Base-by-base conservation (phyloP, 1,284 basidiomycete species). In the Melanopsichium pennsylvanicum region DNA sequence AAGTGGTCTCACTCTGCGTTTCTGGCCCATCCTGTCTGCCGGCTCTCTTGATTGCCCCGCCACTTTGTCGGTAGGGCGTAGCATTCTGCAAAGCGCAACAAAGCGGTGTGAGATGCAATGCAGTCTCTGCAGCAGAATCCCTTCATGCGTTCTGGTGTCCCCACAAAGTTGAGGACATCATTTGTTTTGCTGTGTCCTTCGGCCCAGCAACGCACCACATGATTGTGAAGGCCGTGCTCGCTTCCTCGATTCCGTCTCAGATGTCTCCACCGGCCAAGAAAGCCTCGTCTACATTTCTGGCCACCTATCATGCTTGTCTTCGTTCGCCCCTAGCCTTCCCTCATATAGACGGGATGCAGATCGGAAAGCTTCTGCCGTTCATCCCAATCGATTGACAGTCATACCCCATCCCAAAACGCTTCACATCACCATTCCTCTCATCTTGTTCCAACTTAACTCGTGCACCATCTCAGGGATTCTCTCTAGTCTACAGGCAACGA, bases 21-120 rank as follows among this genome's bases (percentile, higher is more conserved):
- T 38, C 26, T 8, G 22, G 10, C 10, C 26, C 15, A 27, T 18
- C 35, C 8, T 26, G 26, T 15, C 35, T 21, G 15, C 15, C 33
- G 18, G 21, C 34, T 15, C 36, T 48, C 18, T 46, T 15, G 25
- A n/a, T 19, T 27, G 15, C 18, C 8, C 42, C 50, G 50, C 50
- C 33, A 37, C 22, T 16, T 40, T 40, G 50, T n/a, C n/a, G n/a
- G n/a, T n/a, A n/a, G n/a, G n/a, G n/a, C n/a, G n/a, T n/a, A n/a
- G n/a, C n/a, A n/a, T n/a, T n/a, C n/a, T n/a, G n/a, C 43, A 42
- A 54, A 54, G 50, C 43, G 16, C 50, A 45, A 33, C 35, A 38
- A 29, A 52, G 12, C 42, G 36, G 50, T 45, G 27, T 44, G 35
- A 52, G 26, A 18, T 37, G 4, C 12, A 38, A 49, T 27, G 47